These are phyloP conservation scores for Candida glucosophila DNA, from an alignment of 1,139 yeast species.

Conservation along the genomic window DNA sequence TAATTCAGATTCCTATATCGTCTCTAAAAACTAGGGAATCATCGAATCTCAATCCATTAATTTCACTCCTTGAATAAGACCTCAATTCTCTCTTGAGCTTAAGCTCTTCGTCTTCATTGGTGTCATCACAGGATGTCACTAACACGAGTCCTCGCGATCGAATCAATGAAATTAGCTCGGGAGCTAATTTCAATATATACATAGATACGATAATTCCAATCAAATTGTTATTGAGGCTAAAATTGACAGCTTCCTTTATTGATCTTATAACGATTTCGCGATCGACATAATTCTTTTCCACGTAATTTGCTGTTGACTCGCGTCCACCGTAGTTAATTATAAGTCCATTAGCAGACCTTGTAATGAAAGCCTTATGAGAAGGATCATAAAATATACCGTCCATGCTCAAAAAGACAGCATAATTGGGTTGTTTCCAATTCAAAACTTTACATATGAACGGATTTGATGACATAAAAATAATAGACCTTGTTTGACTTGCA, in stretches of 20 bases:
- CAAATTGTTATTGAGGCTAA: slow-evolving; percentile 74
- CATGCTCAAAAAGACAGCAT: slow-evolving; percentile 84
- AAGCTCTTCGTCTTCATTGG: slow-evolving; percentile 22
- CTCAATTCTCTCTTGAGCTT: slow-evolving; percentile 29
- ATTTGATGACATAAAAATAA: slow-evolving; percentile 79
- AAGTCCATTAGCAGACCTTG: slow-evolving; percentile 36
- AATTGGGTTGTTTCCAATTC: slow-evolving; percentile 98
- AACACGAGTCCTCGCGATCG: slow-evolving; percentile 75
- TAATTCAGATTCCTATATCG: slow-evolving; percentile 24
- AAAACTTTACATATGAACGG: slow-evolving; percentile 84
- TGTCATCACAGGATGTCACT: slow-evolving; percentile 51
- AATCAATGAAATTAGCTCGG: slow-evolving; percentile 66
- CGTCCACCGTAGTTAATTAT: slow-evolving; percentile 20
- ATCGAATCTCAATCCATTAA: slow-evolving; percentile 66
- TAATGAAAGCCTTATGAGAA: slow-evolving; percentile 21
- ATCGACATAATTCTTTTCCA: slow-evolving; percentile 7
- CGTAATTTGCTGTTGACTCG: slow-evolving; percentile 6
- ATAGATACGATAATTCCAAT: slow-evolving; percentile 77
- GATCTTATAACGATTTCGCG: slow-evolving; percentile 38
- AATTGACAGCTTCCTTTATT: slow-evolving; percentile 44
- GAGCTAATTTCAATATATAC: slow-evolving; percentile 62
- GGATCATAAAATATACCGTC: slow-evolving; percentile 47
- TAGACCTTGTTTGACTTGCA: slow-evolving; percentile 38
- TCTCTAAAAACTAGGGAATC: slow-evolving; percentile 65
- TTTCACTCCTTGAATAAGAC: slow-evolving; percentile 43